Evolutionary conservation across 305 asterid genomes (phyloP).

Genomic region (Rubia balearica): DNA sequence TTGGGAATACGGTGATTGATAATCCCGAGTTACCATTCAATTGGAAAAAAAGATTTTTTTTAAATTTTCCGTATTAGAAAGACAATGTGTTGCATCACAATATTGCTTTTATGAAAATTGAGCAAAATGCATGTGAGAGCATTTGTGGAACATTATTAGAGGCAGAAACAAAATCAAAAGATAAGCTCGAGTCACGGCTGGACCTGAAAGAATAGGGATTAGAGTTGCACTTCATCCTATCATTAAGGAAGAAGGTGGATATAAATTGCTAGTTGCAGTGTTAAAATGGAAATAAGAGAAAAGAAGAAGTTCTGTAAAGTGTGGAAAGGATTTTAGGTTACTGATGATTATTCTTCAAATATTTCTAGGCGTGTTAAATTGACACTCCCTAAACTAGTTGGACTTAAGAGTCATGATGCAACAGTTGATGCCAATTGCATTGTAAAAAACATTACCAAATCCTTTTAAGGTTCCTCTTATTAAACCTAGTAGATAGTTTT

Average conservation of each 20-base stretch:
- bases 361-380: too few species aligned
- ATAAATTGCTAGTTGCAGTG: neutral
- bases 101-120: too few species aligned
- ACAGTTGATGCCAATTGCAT: neutral
- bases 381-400: neutral
- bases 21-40: too few species aligned
- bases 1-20: neutral
- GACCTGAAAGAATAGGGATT: slow-evolving; percentile 5
- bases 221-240: neutral
- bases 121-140: too few species aligned
- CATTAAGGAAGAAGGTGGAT: neutral
- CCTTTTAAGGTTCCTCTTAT: neutral
- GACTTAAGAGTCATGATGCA: neutral
- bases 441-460: neutral
- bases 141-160: too few species aligned
- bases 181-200: neutral
- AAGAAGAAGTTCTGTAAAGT: neutral
- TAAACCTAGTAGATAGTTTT: neutral
- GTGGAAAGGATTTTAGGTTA: too few species aligned
- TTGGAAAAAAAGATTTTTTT: too few species aligned
- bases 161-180: too few species aligned
- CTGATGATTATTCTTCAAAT: too few species aligned
- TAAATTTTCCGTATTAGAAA: too few species aligned
- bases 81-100: too few species aligned
- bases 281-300: neutral